Evolutionary conservation across 768 basidiomycete genomes (phyloP).

Genomic region (Serendipita indica): DNA sequence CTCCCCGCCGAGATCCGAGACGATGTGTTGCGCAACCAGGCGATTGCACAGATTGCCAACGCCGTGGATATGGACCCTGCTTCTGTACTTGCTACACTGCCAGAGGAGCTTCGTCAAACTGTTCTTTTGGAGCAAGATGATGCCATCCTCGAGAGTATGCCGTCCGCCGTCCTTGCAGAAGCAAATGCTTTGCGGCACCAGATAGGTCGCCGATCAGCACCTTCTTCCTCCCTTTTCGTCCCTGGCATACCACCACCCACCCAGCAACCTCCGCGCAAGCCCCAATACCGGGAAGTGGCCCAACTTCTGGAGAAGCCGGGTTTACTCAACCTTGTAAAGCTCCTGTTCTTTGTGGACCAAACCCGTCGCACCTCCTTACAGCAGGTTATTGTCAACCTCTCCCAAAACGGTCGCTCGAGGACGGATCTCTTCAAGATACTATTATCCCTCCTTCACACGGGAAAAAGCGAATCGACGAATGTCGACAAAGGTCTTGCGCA

Average conservation of each 20-base stretch:
- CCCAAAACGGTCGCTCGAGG: conserved; percentile 85
- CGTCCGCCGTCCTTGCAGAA: conserved; percentile 77
- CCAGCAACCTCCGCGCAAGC: conserved; percentile 30
- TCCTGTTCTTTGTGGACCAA: conserved; percentile 93
- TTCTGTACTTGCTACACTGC: conserved; percentile 82
- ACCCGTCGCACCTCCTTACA: conserved; percentile 72
- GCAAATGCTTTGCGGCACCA: conserved; percentile 57
- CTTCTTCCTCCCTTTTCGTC: conserved; percentile 10
- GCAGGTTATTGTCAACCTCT: conserved; percentile 84
- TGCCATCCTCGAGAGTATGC: conserved; percentile 64
- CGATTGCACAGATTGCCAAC: conserved; percentile 51
- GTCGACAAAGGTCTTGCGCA: conserved; percentile 92
- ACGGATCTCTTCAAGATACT: conserved; percentile 88
- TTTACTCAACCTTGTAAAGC: conserved; percentile 74
- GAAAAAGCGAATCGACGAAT: conserved; percentile 77
- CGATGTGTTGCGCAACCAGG: conserved; percentile 93
- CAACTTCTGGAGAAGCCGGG: conserved; percentile 84
- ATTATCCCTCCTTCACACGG: conserved; percentile 87
- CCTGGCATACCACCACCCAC: conserved; percentile 11
- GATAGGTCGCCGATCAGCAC: conserved; percentile 25
- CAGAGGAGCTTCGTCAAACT: conserved; percentile 78
- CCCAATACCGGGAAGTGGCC: conserved; percentile 67
- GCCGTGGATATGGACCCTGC: conserved; percentile 70
- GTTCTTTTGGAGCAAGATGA: conserved; percentile 83
- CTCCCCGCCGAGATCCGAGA: conserved; percentile 92